phyloP scores from a whole-genome alignment of 2,329 filamentous ascomycete genomes.

The Claviceps cyperi region DNA sequence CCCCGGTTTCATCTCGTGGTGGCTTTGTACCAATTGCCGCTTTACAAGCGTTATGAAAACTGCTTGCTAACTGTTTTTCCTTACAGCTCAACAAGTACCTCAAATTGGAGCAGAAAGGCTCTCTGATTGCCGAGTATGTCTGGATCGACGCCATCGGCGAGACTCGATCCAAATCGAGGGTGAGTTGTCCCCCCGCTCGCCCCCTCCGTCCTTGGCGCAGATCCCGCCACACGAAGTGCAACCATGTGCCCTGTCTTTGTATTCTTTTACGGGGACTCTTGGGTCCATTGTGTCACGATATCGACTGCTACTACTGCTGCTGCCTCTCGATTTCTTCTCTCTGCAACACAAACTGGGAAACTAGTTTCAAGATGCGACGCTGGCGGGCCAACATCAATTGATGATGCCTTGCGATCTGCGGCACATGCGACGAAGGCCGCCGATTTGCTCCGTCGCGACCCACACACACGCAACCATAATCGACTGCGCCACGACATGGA shows the following conservation, averaged over 20 bases:
- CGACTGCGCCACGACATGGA: neutral
- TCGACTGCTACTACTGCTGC: neutral
- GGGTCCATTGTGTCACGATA: neutral
- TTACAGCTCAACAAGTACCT: constrained; percentile 81
- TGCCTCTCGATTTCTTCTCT: neutral
- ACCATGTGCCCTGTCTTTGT: neutral
- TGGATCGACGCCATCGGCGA: constrained; percentile 81
- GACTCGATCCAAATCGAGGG: constrained; percentile 89
- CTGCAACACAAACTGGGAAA: neutral
- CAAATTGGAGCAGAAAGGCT: constrained; percentile 76
- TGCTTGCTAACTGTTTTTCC: constrained; percentile 11
- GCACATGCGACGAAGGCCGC: neutral
- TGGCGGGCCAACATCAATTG: neutral
- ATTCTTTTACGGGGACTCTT: neutral
- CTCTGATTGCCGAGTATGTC: constrained; percentile 88
- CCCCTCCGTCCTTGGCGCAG: neutral
- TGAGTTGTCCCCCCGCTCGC: constrained; percentile 35
- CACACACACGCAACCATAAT: neutral
- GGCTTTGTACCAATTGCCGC: neutral
- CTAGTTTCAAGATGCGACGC: neutral
- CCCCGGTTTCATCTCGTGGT: neutral
- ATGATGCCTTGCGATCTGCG: neutral
- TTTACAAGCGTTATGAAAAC: neutral
- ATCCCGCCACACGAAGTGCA: neutral
- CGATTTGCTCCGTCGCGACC: constrained; percentile 8